A percentile compares a stretch with the other conserved stretches of the same genome.
Evolutionary conservation across 176 grass and related monocot species (phyloP).

Genomic region (Zea luxurians): DNA sequence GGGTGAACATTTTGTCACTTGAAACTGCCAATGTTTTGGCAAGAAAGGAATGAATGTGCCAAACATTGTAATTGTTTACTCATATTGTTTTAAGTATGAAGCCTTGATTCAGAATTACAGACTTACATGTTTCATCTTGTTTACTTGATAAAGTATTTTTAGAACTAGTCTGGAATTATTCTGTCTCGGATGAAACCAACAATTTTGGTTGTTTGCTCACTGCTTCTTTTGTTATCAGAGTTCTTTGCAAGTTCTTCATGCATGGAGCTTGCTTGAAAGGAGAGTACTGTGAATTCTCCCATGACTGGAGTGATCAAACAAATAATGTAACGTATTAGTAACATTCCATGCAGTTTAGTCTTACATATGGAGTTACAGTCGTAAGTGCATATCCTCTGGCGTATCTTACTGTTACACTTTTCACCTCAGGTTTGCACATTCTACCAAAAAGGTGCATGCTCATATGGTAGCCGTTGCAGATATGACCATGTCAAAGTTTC

Average conservation of each 20-base stretch:
- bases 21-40: background rate
- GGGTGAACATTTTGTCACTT: background rate
- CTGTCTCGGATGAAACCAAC: conserved; percentile 15
- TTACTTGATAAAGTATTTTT: conserved; percentile 2
- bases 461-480: conserved; percentile 83
- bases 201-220: conserved; percentile 20
- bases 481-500: conserved; percentile 86
- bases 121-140: background rate
- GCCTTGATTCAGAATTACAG: background rate
- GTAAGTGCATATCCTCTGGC: conserved; percentile 10
- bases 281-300: conserved; percentile 96
- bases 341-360: conserved; percentile 8
- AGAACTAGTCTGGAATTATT: background rate
- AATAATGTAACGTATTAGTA: conserved; percentile 71
- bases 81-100: conserved; percentile 1
- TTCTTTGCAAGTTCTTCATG: conserved; percentile 95
- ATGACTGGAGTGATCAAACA: conserved; percentile 81
- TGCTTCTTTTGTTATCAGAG: conserved; percentile 44
- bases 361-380: conserved; percentile 3
- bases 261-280: conserved; percentile 97
- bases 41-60: background rate
- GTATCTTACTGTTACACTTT: conserved; percentile 33
- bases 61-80: conserved; percentile 13
- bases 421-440: conserved; percentile 81
- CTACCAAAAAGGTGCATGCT: conserved; percentile 93